Evolutionary conservation across 2,329 filamentous ascomycete genomes (phyloP).

Genomic region (Drechmeria coniospora): DNA sequence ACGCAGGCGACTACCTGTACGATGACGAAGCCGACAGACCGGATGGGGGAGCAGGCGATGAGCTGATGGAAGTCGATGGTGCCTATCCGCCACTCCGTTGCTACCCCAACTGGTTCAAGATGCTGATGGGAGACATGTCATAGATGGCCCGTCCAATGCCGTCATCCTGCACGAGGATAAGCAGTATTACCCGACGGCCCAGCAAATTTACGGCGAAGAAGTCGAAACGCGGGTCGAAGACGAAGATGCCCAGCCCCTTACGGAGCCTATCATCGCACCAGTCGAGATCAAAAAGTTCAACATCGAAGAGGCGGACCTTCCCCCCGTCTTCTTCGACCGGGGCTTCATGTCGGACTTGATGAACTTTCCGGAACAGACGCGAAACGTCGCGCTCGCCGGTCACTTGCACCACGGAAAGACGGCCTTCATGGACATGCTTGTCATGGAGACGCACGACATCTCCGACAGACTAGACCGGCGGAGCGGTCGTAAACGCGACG

Average conservation of each 20-base stretch:
- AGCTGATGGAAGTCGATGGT: slow-evolving; percentile 90
- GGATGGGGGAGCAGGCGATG: slow-evolving; percentile 54
- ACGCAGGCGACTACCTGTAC: slow-evolving; percentile 66
- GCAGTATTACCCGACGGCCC: slow-evolving; percentile 96
- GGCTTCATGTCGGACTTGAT: slow-evolving; percentile 91
- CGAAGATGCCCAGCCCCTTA: slow-evolving; percentile 86
- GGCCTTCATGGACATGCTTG: slow-evolving; percentile 95
- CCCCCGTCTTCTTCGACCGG: slow-evolving; percentile 73
- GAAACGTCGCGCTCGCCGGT: slow-evolving; percentile 82
- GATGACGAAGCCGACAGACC: slow-evolving; percentile 59
- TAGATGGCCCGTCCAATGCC: slow-evolving; percentile 79
- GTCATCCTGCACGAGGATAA: slow-evolving; percentile 99
- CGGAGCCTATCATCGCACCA: slow-evolving; percentile 85
- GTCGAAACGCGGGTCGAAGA: slow-evolving; percentile 95
- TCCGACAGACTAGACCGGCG: slow-evolving; percentile 63
- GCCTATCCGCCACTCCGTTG: slow-evolving; percentile 9
- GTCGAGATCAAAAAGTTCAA: slow-evolving; percentile 93
- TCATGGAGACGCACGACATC: slow-evolving; percentile 87
- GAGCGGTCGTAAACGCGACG: slow-evolving; percentile 66
- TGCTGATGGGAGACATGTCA: slow-evolving; percentile 2
- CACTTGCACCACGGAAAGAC: slow-evolving; percentile 97
- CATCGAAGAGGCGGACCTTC: slow-evolving; percentile 80
- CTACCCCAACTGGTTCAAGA: background rate
- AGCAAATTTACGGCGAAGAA: slow-evolving; percentile 85
- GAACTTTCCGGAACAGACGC: slow-evolving; percentile 87